A percentile compares a stretch with the other conserved stretches of the same genome.
phyloP scores from a whole-genome alignment of 805 yeast genomes.

The Blastobotrys robertii region DNA sequence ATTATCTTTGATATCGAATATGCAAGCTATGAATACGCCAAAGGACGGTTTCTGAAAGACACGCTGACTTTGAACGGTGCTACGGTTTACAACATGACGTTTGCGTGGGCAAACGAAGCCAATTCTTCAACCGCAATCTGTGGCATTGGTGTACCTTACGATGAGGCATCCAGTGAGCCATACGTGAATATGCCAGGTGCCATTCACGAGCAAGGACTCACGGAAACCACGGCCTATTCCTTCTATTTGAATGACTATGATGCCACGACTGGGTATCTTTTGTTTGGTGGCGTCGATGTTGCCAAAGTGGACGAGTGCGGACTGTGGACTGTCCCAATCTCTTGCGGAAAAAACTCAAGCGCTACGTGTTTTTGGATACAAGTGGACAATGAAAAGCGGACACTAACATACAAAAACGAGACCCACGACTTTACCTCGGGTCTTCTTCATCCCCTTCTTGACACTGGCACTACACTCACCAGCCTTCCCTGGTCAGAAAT shows the following conservation, averaged over 20 bases:
- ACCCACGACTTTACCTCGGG: constrained; percentile 3
- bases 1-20: constrained; percentile 21
- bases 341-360: too few relatives aligned
- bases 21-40: constrained; percentile 40
- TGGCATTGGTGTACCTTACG: constrained; percentile 28
- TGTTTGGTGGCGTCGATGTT: constrained; percentile 66
- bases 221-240: constrained; percentile 35
- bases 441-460: constrained; percentile 7
- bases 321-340: constrained; percentile 15
- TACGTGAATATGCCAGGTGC: constrained; percentile 25
- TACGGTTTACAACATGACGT: constrained; percentile 41
- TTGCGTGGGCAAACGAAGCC: constrained; percentile 66
- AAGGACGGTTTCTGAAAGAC: constrained; percentile 55
- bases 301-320: constrained; percentile 43
- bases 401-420: too few relatives aligned
- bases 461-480: constrained; percentile 15
- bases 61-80: constrained; percentile 42
- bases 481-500: constrained; percentile 9
- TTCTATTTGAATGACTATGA: constrained; percentile 32
- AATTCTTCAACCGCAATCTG: constrained; percentile 50
- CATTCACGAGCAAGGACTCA: constrained; percentile 33
- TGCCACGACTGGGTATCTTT: constrained; percentile 37
- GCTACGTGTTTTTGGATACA: too few relatives aligned
- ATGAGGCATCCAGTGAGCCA: constrained; percentile 27
- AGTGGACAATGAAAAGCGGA: too few relatives aligned